A percentile compares a stretch with the other conserved stretches of the same genome.
phyloP scores from a whole-genome alignment of 345 rosid genomes.

The Salix arbutifolia region DNA sequence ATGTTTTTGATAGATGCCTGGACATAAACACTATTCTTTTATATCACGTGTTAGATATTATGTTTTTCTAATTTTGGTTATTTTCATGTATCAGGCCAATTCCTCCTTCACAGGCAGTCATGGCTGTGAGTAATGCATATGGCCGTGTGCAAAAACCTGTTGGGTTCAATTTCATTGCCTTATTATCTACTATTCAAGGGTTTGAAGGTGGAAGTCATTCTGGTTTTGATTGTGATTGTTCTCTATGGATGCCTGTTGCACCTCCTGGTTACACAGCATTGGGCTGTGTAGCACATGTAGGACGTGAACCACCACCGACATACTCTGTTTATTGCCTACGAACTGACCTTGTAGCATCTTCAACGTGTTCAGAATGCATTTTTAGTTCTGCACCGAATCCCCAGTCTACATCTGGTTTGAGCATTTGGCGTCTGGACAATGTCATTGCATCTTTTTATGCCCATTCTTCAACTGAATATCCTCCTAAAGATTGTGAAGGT shows the following conservation, averaged over 20 bases:
- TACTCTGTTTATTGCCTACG: constrained; percentile 86
- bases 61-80: not conserved
- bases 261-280: constrained; percentile 81
- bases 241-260: constrained; percentile 94
- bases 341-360: constrained; percentile 88
- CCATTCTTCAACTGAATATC: constrained; percentile 60
- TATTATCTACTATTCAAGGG: constrained; percentile 58
- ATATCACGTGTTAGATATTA: not conserved
- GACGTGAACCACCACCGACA: constrained; percentile 75
- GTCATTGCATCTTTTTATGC: constrained; percentile 88
- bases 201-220: constrained; percentile 34
- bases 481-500: constrained; percentile 47
- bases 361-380: constrained; percentile 83
- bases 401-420: constrained; percentile 62
- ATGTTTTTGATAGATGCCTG: not conserved
- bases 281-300: constrained; percentile 87
- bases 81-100: constrained; percentile 60
- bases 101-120: constrained; percentile 93
- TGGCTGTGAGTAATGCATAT: constrained; percentile 88
- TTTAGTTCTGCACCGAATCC: constrained; percentile 44
- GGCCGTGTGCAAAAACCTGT: constrained; percentile 92
- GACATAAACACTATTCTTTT: not conserved
- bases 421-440: constrained; percentile 93
- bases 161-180: constrained; percentile 68
- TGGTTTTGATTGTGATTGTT: constrained; percentile 53